These are phyloP conservation scores for Aspergillus sp. DNA, from an alignment of 2,329 filamentous ascomycete genomes.

Conservation along the genomic window DNA sequence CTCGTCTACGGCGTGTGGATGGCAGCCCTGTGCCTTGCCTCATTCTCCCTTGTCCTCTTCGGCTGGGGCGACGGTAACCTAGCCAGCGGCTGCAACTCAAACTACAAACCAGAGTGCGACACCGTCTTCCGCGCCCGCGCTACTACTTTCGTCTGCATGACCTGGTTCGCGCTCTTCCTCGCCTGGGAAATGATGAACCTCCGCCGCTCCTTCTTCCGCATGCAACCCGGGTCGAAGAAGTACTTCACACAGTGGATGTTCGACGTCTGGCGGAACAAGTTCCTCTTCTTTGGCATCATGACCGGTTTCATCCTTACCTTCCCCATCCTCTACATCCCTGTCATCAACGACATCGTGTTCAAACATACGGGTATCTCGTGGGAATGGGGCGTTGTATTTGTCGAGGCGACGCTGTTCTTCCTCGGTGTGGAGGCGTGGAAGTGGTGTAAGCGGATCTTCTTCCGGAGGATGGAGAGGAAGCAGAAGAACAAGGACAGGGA, in stretches of 20 bases:
- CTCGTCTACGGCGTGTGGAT: constrained; percentile 72
- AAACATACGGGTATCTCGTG: constrained; percentile 59
- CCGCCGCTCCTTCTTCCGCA: constrained; percentile 67
- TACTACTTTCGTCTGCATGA: constrained; percentile 66
- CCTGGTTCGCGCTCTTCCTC: constrained; percentile 69
- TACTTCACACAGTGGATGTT: constrained; percentile 61
- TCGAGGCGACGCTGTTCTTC: constrained; percentile 57
- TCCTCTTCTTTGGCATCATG: constrained; percentile 61
- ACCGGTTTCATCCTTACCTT: constrained; percentile 53
- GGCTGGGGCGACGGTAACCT: constrained; percentile 55
- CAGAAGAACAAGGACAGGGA: neutral
- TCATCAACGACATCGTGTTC: constrained; percentile 59
- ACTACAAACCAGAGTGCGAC: constrained; percentile 50
- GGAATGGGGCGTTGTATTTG: constrained; percentile 65
- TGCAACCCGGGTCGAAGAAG: constrained; percentile 56
- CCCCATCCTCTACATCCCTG: constrained; percentile 61
- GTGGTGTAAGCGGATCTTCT: constrained; percentile 55
- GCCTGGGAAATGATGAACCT: constrained; percentile 73
- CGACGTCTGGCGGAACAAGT: constrained; percentile 65
- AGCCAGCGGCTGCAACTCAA: constrained; percentile 55
- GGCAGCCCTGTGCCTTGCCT: constrained; percentile 59
- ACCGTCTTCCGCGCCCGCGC: constrained; percentile 64
- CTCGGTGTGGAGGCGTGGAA: constrained; percentile 61
- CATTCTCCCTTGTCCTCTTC: constrained; percentile 60
- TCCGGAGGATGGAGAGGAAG: constrained; percentile 29